Conservation (phyloP, 441 rosid species). For the Pelargonium exstipulatum region DNA sequence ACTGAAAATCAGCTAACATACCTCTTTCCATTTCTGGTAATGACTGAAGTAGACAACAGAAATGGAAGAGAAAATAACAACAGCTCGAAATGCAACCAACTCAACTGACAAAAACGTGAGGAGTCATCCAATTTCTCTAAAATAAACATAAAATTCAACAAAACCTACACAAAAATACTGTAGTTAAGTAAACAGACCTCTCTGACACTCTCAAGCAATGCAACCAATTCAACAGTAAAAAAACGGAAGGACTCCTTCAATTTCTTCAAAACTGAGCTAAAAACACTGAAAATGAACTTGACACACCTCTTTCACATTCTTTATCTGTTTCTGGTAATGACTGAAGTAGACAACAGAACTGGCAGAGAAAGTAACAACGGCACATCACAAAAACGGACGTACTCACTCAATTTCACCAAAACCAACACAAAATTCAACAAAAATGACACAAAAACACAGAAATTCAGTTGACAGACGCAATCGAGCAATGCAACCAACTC, state of each 20-base stretch:
- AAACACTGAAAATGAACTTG: too few relatives aligned
- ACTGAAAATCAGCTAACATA: too few relatives aligned
- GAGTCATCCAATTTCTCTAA: not conserved
- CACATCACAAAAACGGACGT: slow-evolving; percentile 38
- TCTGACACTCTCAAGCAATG: too few relatives aligned
- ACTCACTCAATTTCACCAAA: too few relatives aligned
- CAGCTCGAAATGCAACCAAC: not conserved
- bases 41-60: too few relatives aligned
- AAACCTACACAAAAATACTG: not conserved
- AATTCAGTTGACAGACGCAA: too few relatives aligned
- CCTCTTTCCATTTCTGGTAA: too few relatives aligned
- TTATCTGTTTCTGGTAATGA: slow-evolving; percentile 15
- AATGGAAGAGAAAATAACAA: not conserved
- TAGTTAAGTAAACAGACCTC: slow-evolving; percentile 23
- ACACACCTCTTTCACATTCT: slow-evolving; percentile 19
- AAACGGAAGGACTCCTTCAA: too few relatives aligned
- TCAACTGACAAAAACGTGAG: not conserved
- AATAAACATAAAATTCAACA: not conserved
- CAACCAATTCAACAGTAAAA: too few relatives aligned
- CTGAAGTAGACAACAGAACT: slow-evolving; percentile 55
- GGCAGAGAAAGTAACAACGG: slow-evolving; percentile 36
- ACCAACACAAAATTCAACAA: too few relatives aligned
- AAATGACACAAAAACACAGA: too few relatives aligned
- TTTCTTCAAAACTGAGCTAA: too few relatives aligned
- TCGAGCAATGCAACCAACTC: not conserved